Evolutionary conservation across 177 flowering plant genomes (phyloP).

Genomic region (Vitis hybrid): DNA sequence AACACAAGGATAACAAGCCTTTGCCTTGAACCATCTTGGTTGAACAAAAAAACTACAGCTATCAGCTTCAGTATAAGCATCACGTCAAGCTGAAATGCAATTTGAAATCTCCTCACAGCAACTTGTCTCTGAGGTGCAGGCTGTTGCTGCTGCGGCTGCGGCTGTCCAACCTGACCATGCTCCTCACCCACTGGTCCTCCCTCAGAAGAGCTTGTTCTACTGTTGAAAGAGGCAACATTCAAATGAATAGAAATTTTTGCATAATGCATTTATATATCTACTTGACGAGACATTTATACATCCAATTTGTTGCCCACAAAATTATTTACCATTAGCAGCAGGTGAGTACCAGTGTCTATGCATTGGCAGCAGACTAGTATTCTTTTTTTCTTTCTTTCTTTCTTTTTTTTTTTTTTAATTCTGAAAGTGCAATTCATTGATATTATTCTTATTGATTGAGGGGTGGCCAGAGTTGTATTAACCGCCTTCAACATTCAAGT

Average conservation of each 20-base stretch:
- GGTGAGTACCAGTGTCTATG: no score
- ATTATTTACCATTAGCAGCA: no score
- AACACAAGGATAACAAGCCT: constrained; percentile 78
- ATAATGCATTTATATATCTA: no score
- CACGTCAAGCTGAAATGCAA: constrained; percentile 87
- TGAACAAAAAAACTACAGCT: constrained; percentile 84
- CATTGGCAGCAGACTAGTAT: no score
- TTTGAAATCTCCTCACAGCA: constrained; percentile 74
- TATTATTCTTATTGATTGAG: no score
- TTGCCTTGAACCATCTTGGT: constrained; percentile 95
- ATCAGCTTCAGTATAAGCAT: constrained; percentile 85
- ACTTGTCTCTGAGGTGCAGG: constrained; percentile 70
- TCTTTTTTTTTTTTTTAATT: no score
- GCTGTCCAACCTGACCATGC: constrained; percentile 63
- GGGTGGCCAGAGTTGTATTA: no score
- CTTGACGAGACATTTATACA: no score
- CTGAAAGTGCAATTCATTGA: no score
- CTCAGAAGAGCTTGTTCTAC: constrained; percentile 49
- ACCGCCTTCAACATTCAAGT: no score
- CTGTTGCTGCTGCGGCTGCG: constrained; percentile 40
- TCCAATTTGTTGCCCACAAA: no score
- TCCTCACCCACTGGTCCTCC: constrained; percentile 50
- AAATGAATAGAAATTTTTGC: not conserved
- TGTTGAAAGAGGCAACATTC: constrained; percentile 13
- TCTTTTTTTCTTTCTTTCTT: no score